Evolutionary conservation across 2,329 filamentous ascomycete genomes (phyloP).

Genomic region (Aureobasidium uvarum): DNA sequence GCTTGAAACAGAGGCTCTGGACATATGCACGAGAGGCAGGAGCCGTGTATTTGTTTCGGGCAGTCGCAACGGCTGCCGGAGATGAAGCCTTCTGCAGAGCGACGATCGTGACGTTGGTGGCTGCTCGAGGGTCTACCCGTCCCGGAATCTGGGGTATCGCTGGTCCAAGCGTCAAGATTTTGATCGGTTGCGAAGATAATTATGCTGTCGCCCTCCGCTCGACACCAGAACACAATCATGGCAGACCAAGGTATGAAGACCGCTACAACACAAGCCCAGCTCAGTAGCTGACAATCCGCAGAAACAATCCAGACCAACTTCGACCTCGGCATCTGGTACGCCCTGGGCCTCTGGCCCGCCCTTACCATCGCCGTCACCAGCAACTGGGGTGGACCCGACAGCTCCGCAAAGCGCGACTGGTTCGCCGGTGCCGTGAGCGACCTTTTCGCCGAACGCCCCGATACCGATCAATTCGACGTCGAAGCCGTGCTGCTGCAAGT

Average conservation of each 20-base stretch:
- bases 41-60: not conserved
- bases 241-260: not conserved
- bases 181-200: too few species aligned
- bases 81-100: not conserved
- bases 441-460: constrained; percentile 61
- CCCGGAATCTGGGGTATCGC: not conserved
- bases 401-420: constrained; percentile 90
- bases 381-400: constrained; percentile 82
- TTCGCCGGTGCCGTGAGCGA: constrained; percentile 85
- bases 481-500: constrained; percentile 84
- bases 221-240: constrained; percentile 18
- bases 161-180: constrained; percentile 1
- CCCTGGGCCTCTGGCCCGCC: constrained; percentile 73
- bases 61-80: not conserved
- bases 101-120: not conserved
- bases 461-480: constrained; percentile 73
- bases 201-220: too few species aligned
- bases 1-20: not conserved
- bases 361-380: constrained; percentile 84
- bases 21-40: not conserved
- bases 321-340: constrained; percentile 82
- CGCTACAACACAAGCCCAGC: too few species aligned
- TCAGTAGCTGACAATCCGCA: not conserved
- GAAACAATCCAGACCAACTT: constrained; percentile 44
- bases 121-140: constrained; percentile 6